Evolutionary conservation across 2,329 filamentous ascomycete species (phyloP).

Genomic region (Geosmithia morbida): DNA sequence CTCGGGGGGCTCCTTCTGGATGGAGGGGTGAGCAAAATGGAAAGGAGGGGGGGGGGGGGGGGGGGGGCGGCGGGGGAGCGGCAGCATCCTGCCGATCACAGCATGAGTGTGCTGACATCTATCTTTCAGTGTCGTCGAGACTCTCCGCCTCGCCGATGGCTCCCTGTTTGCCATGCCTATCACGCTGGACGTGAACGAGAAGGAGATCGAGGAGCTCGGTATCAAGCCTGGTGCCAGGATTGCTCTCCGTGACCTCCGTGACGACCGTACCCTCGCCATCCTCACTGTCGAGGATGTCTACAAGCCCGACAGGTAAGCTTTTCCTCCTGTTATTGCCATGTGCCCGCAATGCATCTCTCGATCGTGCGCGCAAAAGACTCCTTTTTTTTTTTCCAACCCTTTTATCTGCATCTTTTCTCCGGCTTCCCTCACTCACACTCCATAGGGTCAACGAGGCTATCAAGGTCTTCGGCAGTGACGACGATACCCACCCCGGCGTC

Average conservation of each 20-base stretch:
- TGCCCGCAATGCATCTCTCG: background rate
- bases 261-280: slow-evolving; percentile 92
- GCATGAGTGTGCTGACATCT: background rate
- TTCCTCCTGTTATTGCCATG: background rate
- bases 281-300: slow-evolving; percentile 93
- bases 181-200: slow-evolving; percentile 70
- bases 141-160: slow-evolving; percentile 76
- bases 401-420: background rate
- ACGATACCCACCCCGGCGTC: slow-evolving; percentile 82
- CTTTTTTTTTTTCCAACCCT: too few relatives aligned
- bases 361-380: too few relatives aligned
- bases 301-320: slow-evolving; percentile 75
- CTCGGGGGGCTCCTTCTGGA: too few relatives aligned
- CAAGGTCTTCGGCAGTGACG: slow-evolving; percentile 85
- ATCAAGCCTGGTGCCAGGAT: slow-evolving; percentile 72
- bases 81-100: background rate
- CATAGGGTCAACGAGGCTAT: slow-evolving; percentile 72
- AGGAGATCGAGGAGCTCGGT: slow-evolving; percentile 58
- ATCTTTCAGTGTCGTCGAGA: slow-evolving; percentile 60
- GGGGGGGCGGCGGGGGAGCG: too few relatives aligned
- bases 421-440: slow-evolving; percentile 6
- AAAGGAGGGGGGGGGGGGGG: background rate
- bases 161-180: slow-evolving; percentile 95
- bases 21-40: background rate
- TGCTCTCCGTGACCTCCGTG: slow-evolving; percentile 86